A percentile compares a stretch with the other conserved stretches of the same genome.
These are phyloP conservation scores for Dipteronia sinensis DNA, from an alignment of 345 rosid species.

Conservation along the genomic window DNA sequence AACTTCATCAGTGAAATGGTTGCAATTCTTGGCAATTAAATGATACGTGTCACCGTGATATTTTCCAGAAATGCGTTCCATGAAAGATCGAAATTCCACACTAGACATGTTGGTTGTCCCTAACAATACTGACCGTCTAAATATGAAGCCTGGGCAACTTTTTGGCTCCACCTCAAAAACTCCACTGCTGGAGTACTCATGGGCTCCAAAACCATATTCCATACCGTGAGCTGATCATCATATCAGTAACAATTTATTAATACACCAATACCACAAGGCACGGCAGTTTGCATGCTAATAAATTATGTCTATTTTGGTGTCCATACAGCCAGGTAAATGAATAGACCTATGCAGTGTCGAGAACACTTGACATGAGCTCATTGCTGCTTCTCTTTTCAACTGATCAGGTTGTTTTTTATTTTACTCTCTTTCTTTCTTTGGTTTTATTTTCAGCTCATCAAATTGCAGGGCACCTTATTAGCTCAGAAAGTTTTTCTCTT, in stretches of 20 bases:
- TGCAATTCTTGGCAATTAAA: conserved; percentile 98
- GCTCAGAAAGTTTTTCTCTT: not conserved
- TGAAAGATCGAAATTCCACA: conserved; percentile 72
- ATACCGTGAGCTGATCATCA: conserved; percentile 65
- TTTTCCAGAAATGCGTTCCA: conserved; percentile 73
- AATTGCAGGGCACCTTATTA: not conserved
- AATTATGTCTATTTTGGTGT: not conserved
- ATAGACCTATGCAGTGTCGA: not conserved
- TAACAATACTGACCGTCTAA: conserved; percentile 73
- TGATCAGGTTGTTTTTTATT: not conserved
- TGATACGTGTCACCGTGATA: conserved; percentile 89
- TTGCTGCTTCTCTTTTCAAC: not conserved
- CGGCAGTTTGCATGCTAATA: not conserved
- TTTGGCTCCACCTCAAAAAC: conserved; percentile 93
- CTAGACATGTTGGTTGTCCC: conserved; percentile 71
- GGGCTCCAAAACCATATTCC: conserved; percentile 96
- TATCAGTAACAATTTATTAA: conserved; percentile 22
- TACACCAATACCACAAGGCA: not conserved
- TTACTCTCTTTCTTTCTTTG: not conserved
- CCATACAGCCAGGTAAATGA: not conserved
- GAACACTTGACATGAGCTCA: not conserved
- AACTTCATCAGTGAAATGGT: conserved; percentile 90
- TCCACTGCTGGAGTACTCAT: conserved; percentile 79
- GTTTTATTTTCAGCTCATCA: not conserved
- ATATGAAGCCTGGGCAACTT: conserved; percentile 91